Conservation (phyloP, 768 basidiomycete species). For the Psilocybe cubensis region DNA sequence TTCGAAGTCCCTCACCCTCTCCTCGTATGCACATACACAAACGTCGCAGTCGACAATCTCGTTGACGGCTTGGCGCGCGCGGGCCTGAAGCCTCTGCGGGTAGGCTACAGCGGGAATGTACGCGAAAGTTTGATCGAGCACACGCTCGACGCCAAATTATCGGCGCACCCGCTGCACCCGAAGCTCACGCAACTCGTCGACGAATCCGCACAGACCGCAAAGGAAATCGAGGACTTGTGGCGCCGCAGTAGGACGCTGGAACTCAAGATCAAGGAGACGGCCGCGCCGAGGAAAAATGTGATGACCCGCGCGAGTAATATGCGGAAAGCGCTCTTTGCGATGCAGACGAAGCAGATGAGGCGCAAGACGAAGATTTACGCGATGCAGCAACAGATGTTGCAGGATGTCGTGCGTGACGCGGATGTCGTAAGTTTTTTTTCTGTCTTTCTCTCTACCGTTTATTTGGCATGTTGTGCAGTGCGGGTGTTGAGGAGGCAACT, state of each 20-base stretch:
- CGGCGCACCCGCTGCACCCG: conserved; percentile 57
- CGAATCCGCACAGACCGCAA: conserved; percentile 31
- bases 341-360: conserved; percentile 27
- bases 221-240: conserved; percentile 18
- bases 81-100: conserved; percentile 74
- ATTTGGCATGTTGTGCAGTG: background rate
- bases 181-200: conserved; percentile 44
- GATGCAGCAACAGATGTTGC: conserved; percentile 64
- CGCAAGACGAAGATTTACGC: conserved; percentile 52
- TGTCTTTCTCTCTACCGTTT: background rate
- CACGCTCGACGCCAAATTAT: conserved; percentile 67
- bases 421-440: conserved; percentile 65
- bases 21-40: conserved; percentile 93
- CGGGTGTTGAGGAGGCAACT: background rate
- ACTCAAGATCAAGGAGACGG: conserved; percentile 19
- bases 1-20: conserved; percentile 85
- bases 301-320: conserved; percentile 33
- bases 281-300: conserved; percentile 10
- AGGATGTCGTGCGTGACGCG: conserved; percentile 61
- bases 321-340: conserved; percentile 29
- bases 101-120: conserved; percentile 68
- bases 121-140: conserved; percentile 55
- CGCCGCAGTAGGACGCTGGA: conserved; percentile 19
- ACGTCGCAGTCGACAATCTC: conserved; percentile 91
- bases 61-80: conserved; percentile 69